A percentile compares a stretch with the other conserved stretches of the same genome.
These are phyloP conservation scores for Malus hybrid DNA, from an alignment of 331 rosid genomes.

Conservation along the genomic window DNA sequence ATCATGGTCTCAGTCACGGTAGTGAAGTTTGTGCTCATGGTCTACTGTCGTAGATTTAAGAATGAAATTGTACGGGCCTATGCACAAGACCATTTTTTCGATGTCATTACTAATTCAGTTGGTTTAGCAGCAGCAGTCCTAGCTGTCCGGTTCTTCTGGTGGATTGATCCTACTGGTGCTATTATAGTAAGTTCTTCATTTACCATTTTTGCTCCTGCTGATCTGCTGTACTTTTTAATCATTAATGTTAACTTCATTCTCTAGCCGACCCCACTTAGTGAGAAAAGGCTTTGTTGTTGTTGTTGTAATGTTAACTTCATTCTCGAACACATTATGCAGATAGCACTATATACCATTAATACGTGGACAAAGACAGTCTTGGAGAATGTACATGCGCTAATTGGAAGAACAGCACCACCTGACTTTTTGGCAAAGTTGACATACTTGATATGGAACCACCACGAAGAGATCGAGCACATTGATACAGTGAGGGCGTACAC, in stretches of 20 bases:
- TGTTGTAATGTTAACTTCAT: neutral
- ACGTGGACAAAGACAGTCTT: conserved; percentile 75
- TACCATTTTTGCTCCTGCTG: neutral
- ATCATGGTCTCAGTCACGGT: conserved; percentile 64
- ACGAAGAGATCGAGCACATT: conserved; percentile 57
- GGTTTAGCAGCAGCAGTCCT: conserved; percentile 76
- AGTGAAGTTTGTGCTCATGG: conserved; percentile 75
- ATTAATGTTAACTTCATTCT: neutral
- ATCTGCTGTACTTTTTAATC: neutral
- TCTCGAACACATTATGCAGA: conserved; percentile 37
- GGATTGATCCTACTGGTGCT: conserved; percentile 84
- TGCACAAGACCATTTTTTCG: conserved; percentile 75
- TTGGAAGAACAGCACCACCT: conserved; percentile 80
- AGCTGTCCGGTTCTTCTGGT: conserved; percentile 49
- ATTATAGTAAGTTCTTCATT: conserved; percentile 47
- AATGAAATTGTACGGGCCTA: conserved; percentile 71
- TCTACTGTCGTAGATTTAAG: conserved; percentile 59
- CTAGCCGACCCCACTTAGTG: too few species aligned
- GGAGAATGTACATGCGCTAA: conserved; percentile 62
- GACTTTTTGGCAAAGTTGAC: conserved; percentile 65
- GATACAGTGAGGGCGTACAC: conserved; percentile 86
- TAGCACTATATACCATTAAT: conserved; percentile 65
- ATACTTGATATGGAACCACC: conserved; percentile 75
- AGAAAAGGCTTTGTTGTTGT: too few species aligned
- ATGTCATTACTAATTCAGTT: conserved; percentile 75